Evolutionary conservation across 2,329 filamentous ascomycete species (phyloP).

Genomic region (Cercospora sp.): DNA sequence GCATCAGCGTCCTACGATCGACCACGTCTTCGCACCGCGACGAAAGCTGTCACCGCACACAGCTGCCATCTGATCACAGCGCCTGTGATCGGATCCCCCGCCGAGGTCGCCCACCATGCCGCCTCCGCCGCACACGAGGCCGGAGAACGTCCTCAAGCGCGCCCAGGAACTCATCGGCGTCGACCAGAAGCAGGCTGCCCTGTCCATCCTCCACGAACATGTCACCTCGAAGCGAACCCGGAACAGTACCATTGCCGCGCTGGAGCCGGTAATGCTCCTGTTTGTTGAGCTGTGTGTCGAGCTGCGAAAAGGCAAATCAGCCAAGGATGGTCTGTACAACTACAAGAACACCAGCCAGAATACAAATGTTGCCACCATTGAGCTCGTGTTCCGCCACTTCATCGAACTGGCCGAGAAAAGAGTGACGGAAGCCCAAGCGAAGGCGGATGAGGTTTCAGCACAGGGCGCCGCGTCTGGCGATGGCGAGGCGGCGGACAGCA

Average conservation of each 20-base stretch:
- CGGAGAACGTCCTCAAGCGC: slow-evolving; percentile 98
- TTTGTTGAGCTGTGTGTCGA: slow-evolving; percentile 96
- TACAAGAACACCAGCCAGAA: slow-evolving; percentile 99
- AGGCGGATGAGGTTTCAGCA: slow-evolving; percentile 92
- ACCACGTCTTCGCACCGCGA: slow-evolving; percentile 7
- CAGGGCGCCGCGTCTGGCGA: slow-evolving; percentile 62
- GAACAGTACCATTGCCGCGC: slow-evolving; percentile 91
- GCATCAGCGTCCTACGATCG: slow-evolving; percentile 11
- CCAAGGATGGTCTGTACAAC: slow-evolving; percentile 98
- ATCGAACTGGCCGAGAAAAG: slow-evolving; percentile 96
- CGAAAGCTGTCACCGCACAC: slow-evolving; percentile 59
- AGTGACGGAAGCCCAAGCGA: slow-evolving; percentile 91
- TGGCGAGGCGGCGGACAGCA: slow-evolving; percentile 63
- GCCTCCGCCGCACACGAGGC: slow-evolving; percentile 94
- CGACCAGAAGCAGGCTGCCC: slow-evolving; percentile 84
- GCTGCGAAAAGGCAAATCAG: slow-evolving; percentile 95
- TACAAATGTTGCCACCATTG: slow-evolving; percentile 96
- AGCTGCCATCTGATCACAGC: slow-evolving; percentile 43
- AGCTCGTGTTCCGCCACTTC: slow-evolving; percentile 96
- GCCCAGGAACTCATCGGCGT: slow-evolving; percentile 99
- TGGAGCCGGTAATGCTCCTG: slow-evolving; percentile 98
- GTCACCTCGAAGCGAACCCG: slow-evolving; percentile 97
- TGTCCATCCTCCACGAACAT: slow-evolving; percentile 97
- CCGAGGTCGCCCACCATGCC: slow-evolving; percentile 60
- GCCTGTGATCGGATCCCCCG: slow-evolving; percentile 19